Base-by-base conservation (phyloP, 768 basidiomycete species). In the Tricholoma flavovirens region DNA sequence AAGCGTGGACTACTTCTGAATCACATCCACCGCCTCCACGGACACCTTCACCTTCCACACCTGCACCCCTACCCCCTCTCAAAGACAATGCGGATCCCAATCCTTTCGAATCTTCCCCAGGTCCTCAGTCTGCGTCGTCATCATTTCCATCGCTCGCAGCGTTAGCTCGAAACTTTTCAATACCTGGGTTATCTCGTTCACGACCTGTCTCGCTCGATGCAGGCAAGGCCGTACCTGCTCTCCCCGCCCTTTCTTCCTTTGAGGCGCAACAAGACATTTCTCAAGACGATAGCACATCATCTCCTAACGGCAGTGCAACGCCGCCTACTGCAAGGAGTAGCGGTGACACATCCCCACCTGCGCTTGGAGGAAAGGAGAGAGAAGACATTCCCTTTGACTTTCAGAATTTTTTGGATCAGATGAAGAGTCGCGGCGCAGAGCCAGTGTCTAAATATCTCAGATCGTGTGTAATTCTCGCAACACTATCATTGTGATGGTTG, bases 361-460 rank as follows among this genome's bases (percentile, higher is more conserved):
- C 60, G 17, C 63, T 64, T 22, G 59, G 43, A 10, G 54, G 55
- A 14, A 53, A 49, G 35, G 62, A 59, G 17, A 71, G 68, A 55
- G 62, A 56, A 35, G 79, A 78, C 56, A 75, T 76, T 0, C 75
- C 76, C 42, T 98, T 98, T 62, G 96, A 98, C 71, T 98, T 98
- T 67, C 93, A 96, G 66, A 84, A 78, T 49, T 99, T 99, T 70
- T 71, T 98, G 60, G 93, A 95, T 69, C 94, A 99, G 71, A 93
- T 99, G 83, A 90, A 96, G 73, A 72, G 78, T 40, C 86, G 84
- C 64, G 75, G 81, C 49, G 93, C 96, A 1, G 97, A 99, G 54
- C 90, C 94, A 5, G 88, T 98, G 19, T 92, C 91, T 26, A 93
- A 93, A 71, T 98, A 95, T 74, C 79, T 99, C 51, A 83, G 93